Conservation (phyloP, 2,329 filamentous ascomycete genomes). For the Alternaria postmessia region DNA sequence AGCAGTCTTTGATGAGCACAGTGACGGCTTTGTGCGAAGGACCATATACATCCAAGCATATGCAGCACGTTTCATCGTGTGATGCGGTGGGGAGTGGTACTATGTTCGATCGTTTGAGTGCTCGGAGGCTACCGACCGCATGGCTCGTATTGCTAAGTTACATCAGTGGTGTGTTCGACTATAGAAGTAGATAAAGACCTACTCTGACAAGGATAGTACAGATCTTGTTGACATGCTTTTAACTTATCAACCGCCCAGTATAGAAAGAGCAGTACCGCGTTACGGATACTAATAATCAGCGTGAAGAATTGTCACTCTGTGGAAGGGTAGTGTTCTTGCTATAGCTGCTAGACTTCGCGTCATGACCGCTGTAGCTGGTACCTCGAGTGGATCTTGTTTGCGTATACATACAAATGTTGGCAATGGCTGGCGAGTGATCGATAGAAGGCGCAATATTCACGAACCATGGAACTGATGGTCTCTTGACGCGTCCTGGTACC, state of each 20-base stretch:
- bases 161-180: neutral
- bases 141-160: neutral
- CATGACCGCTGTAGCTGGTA: neutral
- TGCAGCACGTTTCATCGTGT: conserved; percentile 10
- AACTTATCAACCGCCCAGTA: neutral
- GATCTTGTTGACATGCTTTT: neutral
- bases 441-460: neutral
- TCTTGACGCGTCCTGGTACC: neutral
- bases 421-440: neutral
- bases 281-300: neutral
- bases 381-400: neutral
- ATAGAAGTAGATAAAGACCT: neutral
- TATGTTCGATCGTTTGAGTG: neutral
- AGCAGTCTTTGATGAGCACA: conserved; percentile 11
- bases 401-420: neutral
- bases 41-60: conserved; percentile 8
- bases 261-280: neutral
- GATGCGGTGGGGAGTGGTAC: neutral
- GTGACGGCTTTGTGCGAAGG: conserved; percentile 6
- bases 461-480: neutral
- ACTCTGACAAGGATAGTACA: neutral
- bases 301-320: neutral
- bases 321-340: neutral
- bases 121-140: neutral
- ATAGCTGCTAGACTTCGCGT: neutral